Base-by-base conservation (phyloP, 1,284 basidiomycete genomes). In the Ceratobasidium sp. region DNA sequence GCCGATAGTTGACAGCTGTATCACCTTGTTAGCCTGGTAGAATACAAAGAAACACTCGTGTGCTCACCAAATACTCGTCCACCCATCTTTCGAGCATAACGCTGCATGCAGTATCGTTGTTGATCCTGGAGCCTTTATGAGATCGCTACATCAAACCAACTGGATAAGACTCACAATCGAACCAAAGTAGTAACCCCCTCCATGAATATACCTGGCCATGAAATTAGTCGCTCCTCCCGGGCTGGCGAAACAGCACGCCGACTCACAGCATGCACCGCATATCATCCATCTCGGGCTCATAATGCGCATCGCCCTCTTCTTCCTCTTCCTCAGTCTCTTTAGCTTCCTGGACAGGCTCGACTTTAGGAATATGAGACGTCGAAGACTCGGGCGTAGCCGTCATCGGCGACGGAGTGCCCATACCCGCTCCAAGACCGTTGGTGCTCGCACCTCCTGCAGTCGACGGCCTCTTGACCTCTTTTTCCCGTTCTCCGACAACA, bases 61-160 rank as follows among this genome's bases (percentile, higher is more conserved):
- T 55, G 80, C 84, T 74, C 75, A 91, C 90, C 86, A 77, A 97
- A 93, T 12, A 93, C 91, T 53, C 94, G 86, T 0, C 95, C 94
- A 74, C 90, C 92, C 78, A 94, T 94, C 81, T 97, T 97, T 26
- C 94, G 88, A 2, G 96, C 95, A 77, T 90, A 88, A 26, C 94
- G 87, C 81, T 95, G 94, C 52, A 96, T 90, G 72, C 88, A 89
- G 76, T 94, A 91, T 76, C 93, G 89, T 73, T 76, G 76, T 41
- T 76, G 76, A 71, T 79, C 78, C 76, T 73, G 72, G 2, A 0
- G 26, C 70, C n/a, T 65, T 16, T 32, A 14, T 34, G 60, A 55
- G 60, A 21, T 71, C 4, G 14, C 16, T 26, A 36, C 28, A 10
- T 21, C 52, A 41, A 16, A 48, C 23, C 10, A 18, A 30, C 26